A percentile compares a stretch with the other conserved stretches of the same genome.
These are phyloP conservation scores for Sambucus nigra DNA, from an alignment of 129 eudicot species.

Conservation along the genomic window DNA sequence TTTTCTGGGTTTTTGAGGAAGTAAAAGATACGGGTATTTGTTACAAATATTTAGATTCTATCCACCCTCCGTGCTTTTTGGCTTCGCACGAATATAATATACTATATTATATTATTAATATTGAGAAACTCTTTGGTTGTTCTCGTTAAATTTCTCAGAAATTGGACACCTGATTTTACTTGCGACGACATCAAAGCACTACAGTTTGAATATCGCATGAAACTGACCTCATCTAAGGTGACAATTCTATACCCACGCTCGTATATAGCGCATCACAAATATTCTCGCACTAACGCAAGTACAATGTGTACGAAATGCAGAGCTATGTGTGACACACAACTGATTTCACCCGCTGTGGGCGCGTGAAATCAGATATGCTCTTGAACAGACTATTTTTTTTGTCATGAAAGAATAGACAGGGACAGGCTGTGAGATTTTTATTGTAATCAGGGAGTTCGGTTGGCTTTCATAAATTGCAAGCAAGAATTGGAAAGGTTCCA, in stretches of 20 bases:
- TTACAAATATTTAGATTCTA: slow-evolving; percentile 30
- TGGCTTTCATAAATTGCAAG: too few relatives aligned
- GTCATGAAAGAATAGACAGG: slow-evolving; percentile 7
- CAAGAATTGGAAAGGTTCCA: too few relatives aligned
- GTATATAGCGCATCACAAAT: background rate
- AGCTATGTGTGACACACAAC: background rate
- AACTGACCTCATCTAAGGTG: slow-evolving; percentile 17
- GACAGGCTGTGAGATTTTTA: slow-evolving; percentile 7
- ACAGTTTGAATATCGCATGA: slow-evolving; percentile 16
- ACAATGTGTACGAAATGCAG: too few relatives aligned
- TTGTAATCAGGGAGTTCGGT: too few relatives aligned
- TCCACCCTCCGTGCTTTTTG: slow-evolving; percentile 16
- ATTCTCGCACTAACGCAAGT: background rate
- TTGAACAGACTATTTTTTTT: background rate
- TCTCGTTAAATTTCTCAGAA: background rate
- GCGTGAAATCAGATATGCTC: background rate
- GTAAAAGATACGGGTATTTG: slow-evolving; percentile 19
- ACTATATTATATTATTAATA: background rate
- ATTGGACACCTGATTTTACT: slow-evolving; percentile 13
- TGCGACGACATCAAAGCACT: slow-evolving; percentile 12
- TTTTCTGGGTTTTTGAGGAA: slow-evolving; percentile 36
- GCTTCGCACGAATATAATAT: background rate
- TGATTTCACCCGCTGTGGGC: background rate
- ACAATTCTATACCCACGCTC: slow-evolving; percentile 17
- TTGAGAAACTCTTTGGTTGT: background rate